Conservation (phyloP, 169 alveolate species). For the Cryptosporidium sp. region DNA sequence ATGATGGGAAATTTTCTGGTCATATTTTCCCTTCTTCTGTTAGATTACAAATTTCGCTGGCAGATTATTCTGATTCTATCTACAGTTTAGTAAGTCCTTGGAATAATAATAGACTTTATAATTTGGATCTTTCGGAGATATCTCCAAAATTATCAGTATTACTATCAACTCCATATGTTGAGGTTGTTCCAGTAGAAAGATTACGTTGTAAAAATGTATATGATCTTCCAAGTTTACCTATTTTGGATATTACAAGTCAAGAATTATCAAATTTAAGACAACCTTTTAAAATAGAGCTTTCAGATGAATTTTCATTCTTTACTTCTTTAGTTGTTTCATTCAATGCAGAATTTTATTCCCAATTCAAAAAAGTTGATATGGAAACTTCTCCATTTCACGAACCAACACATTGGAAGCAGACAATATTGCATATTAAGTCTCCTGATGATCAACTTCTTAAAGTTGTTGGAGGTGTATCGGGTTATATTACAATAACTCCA, state of each 20-base stretch:
- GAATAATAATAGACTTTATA: constrained; percentile 63
- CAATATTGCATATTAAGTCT: constrained; percentile 80
- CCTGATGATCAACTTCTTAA: constrained; percentile 31
- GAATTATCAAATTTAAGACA: constrained; percentile 49
- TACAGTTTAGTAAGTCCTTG: constrained; percentile 33
- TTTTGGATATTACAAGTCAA: constrained; percentile 42
- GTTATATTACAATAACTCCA: constrained; percentile 62
- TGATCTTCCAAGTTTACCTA: constrained; percentile 6
- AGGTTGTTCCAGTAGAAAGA: constrained; percentile 53
- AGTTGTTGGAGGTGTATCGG: constrained; percentile 21
- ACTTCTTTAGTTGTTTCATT: constrained; percentile 68
- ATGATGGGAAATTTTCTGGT: constrained; percentile 43
- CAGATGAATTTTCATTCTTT: constrained; percentile 31
- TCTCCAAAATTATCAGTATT: constrained; percentile 76
- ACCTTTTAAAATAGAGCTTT: constrained; percentile 28
- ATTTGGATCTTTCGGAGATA: constrained; percentile 78
- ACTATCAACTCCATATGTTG: constrained; percentile 79
- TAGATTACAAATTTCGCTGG: constrained; percentile 21
- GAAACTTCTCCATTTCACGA: constrained; percentile 81
- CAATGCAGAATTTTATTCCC: constrained; percentile 13
- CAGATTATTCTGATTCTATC: constrained; percentile 38
- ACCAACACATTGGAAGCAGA: constrained; percentile 86
- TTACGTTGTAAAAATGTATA: constrained; percentile 37
- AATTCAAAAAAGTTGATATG: constrained; percentile 34
- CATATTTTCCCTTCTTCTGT: constrained; percentile 68